Conservation (phyloP, 2,329 filamentous ascomycete genomes). For the Onygenales sp. region DNA sequence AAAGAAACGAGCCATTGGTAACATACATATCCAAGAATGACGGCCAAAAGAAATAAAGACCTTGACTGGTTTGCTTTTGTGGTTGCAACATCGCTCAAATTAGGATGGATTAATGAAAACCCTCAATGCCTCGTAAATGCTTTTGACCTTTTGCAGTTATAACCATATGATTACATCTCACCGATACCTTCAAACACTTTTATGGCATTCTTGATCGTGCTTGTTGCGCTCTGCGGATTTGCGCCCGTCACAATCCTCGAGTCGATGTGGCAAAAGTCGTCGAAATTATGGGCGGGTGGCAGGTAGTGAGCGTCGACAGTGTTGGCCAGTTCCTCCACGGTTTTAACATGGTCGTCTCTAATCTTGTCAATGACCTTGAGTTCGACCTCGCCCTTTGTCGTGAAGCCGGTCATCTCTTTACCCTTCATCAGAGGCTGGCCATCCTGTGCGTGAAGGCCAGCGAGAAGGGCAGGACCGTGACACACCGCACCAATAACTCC, state of each 20-base stretch:
- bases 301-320: conserved; percentile 7
- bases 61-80: too few relatives aligned
- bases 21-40: too few relatives aligned
- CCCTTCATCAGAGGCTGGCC: conserved; percentile 27
- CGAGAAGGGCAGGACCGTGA: conserved; percentile 30
- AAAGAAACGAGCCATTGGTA: too few relatives aligned
- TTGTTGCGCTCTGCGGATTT: conserved; percentile 33
- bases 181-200: conserved; percentile 24
- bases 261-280: conserved; percentile 13
- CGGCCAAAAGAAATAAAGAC: too few relatives aligned
- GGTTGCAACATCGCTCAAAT: too few relatives aligned
- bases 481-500: conserved; percentile 35
- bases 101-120: too few relatives aligned
- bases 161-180: conserved; percentile 4
- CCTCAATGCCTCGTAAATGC: too few relatives aligned
- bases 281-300: conserved; percentile 8
- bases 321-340: conserved; percentile 11
- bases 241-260: conserved; percentile 29
- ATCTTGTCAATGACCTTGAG: conserved; percentile 26
- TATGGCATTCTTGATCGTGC: conserved; percentile 30
- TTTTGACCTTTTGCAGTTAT: neutral
- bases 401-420: conserved; percentile 32
- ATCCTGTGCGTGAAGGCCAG: conserved; percentile 20
- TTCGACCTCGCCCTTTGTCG: conserved; percentile 26
- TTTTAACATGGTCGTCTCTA: conserved; percentile 12